These are phyloP conservation scores for Hypoxylon sp. DNA, from an alignment of 2,329 filamentous ascomycete genomes.

Conservation along the genomic window DNA sequence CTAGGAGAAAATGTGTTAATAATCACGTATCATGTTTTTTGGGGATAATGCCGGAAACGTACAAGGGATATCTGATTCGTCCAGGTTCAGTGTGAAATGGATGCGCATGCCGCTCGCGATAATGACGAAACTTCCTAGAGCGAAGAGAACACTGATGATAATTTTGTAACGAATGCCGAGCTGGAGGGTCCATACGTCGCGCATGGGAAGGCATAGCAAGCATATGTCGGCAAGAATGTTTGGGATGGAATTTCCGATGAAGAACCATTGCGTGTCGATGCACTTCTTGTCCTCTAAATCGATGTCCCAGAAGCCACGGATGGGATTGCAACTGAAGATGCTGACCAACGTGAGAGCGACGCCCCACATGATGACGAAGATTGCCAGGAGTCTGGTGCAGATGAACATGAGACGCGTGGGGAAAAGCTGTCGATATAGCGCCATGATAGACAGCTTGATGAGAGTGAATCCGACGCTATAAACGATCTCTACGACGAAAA, in stretches of 20 bases:
- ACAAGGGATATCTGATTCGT: constrained; percentile 4
- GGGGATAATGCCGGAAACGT: not conserved
- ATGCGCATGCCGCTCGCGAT: constrained; percentile 15
- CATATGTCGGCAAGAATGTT: constrained; percentile 14
- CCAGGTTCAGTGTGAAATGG: constrained; percentile 2
- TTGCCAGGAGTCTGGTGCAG: not conserved
- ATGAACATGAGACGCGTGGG: constrained; percentile 3
- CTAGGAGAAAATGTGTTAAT: not conserved
- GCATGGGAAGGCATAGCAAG: constrained; percentile 19
- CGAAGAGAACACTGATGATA: constrained; percentile 12
- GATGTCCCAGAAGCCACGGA: constrained; percentile 13
- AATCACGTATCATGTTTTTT: not conserved
- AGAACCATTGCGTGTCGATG: constrained; percentile 8
- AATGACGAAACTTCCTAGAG: constrained; percentile 18
- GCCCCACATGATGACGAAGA: constrained; percentile 3
- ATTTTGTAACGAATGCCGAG: not conserved
- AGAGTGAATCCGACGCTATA: constrained; percentile 1
- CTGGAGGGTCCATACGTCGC: constrained; percentile 15
- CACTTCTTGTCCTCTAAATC: constrained; percentile 1
- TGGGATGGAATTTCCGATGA: constrained; percentile 5
- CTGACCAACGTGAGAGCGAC: not conserved
- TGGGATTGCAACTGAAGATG: constrained; percentile 7
- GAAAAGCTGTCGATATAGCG: constrained; percentile 12
- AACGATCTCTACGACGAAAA: not conserved
- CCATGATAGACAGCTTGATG: constrained; percentile 11